Evolutionary conservation across 345 rosid species (phyloP), one percentile per base, ranked within the genome.

Genomic region (Geranium rotundifolium): DNA sequence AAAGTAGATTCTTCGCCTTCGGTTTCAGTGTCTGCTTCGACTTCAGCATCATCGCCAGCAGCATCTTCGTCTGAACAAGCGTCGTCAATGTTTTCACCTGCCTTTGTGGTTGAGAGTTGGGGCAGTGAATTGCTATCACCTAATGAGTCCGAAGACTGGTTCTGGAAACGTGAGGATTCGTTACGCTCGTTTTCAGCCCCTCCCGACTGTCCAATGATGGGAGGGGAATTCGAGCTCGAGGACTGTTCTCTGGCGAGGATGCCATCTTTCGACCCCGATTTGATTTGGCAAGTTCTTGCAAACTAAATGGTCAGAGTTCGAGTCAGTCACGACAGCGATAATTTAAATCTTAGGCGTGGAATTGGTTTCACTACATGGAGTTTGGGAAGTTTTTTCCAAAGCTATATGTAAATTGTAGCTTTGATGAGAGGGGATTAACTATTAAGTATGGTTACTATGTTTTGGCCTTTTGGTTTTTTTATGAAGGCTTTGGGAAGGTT

Each of bases 271-370:
- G 99, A 93, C 63, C 85, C 91, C 2, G 99, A 93, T 57, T 78
- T 88, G 72, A 82, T 90, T 3, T 93, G 99, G 99, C 86, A 88
- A 60, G 93, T 90, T 72, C 89, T 93, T 58, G 96, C 95, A 3
- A 91, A 68, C n/a, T n/a, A n/a, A n/a, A n/a, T n/a, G n/a, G n/a
- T n/a, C n/a, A n/a, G n/a, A n/a, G n/a, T n/a, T n/a, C n/a, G n/a
- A n/a, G n/a, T n/a, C n/a, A n/a, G n/a, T n/a, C n/a, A n/a, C n/a
- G n/a, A n/a, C n/a, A n/a, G n/a, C n/a, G n/a, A n/a, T n/a, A n/a
- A n/a, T n/a, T n/a, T n/a, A n/a, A n/a, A n/a, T n/a, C n/a, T 70
- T 91, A 77, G 76, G 62, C 57, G 19, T 62, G 19, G 19, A 15
- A 13, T 41, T 7, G 29, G 4, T 19, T 20, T 7, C 16, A 12